These are phyloP conservation scores for Ruellia speciosa DNA, from an alignment of 305 asterid genomes.

Conservation along the genomic window DNA sequence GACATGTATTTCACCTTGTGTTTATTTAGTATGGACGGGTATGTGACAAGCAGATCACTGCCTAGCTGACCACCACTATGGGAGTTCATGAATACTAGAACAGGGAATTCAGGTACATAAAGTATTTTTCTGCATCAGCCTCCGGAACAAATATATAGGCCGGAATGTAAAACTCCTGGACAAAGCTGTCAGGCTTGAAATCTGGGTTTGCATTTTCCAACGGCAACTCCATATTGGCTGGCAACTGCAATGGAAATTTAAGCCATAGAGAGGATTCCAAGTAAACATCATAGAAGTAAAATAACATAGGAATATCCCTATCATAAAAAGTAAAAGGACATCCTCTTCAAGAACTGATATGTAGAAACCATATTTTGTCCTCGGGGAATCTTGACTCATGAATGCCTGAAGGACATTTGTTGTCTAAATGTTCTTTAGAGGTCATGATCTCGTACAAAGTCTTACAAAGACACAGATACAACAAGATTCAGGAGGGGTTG, in stretches of 20 bases:
- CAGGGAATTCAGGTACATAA: constrained; percentile 58
- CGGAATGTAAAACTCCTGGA: constrained; percentile 56
- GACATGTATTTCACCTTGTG: constrained; percentile 42
- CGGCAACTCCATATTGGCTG: background rate
- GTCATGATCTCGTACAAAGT: too few species aligned
- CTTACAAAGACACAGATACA: too few species aligned
- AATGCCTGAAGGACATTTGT: too few species aligned
- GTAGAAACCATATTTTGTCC: too few species aligned
- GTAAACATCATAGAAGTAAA: background rate
- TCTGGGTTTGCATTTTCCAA: constrained; percentile 22
- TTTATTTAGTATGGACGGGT: constrained; percentile 49
- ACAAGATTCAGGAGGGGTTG: too few species aligned
- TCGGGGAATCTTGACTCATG: too few species aligned
- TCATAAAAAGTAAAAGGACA: too few species aligned
- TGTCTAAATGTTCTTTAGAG: too few species aligned
- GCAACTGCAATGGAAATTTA: background rate
- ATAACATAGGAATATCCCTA: background rate
- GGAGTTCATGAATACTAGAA: constrained; percentile 80
- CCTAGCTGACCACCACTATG: constrained; percentile 96
- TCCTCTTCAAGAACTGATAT: too few species aligned
- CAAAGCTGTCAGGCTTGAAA: constrained; percentile 29
- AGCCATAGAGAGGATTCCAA: background rate
- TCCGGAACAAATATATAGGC: constrained; percentile 43
- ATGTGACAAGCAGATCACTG: constrained; percentile 68
- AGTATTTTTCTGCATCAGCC: constrained; percentile 20